phyloP scores from a whole-genome alignment of 305 asterid species.

The Nicotiana rustica region DNA sequence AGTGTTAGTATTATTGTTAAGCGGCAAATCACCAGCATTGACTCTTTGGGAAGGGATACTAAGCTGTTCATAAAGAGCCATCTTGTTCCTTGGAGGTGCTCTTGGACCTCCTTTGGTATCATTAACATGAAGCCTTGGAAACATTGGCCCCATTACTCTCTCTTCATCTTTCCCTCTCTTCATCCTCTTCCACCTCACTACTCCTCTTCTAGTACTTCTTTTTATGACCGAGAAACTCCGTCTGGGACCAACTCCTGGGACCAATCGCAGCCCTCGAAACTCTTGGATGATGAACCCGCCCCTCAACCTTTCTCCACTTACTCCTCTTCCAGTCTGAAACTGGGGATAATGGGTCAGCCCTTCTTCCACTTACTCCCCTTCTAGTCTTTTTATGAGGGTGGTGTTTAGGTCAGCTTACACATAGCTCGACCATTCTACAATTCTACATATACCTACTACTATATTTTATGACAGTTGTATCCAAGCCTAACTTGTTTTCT shows the following conservation, averaged over 20 bases:
- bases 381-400: neutral
- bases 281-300: neutral
- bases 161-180: constrained; percentile 81
- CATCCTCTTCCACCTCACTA: constrained; percentile 49
- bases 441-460: neutral
- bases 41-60: constrained; percentile 88
- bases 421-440: too few relatives aligned
- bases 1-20: constrained; percentile 34
- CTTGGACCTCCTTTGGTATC: constrained; percentile 97
- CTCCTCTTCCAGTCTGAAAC: constrained; percentile 24
- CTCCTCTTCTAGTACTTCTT: neutral
- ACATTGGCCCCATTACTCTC: constrained; percentile 82
- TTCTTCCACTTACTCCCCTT: constrained; percentile 7
- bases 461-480: neutral
- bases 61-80: constrained; percentile 97
- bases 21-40: constrained; percentile 46
- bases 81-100: constrained; percentile 99
- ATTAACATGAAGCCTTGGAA: constrained; percentile 95
- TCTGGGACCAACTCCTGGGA: neutral
- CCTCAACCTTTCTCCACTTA: constrained; percentile 11
- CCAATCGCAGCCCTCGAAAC: neutral
- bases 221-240: neutral
- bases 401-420: neutral
- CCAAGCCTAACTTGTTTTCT: neutral
- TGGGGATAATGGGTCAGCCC: neutral